Base-by-base conservation (phyloP, 441 rosid genomes). In the Pelargonium citronellum region DNA sequence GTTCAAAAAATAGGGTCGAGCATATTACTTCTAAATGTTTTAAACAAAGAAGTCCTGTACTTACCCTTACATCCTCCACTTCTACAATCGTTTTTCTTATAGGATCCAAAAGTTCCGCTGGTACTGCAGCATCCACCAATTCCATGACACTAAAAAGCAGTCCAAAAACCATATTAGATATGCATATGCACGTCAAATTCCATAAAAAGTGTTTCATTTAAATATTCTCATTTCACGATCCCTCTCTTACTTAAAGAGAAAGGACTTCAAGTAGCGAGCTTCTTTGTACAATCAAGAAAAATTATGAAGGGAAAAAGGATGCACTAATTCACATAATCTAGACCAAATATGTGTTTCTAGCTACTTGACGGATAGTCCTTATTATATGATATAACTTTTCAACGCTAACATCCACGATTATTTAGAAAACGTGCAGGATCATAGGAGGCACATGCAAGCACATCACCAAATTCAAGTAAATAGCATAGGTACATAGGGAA, bases 41-140 rank as follows among this genome's bases (percentile, higher is more conserved):
- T 46, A 61, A 37, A 47, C 7, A 44, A 64, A 3, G 73, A 74
- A 55, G 39, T 57, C 22, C 41, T 39, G 34, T 53, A 46, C 72
- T 34, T 78, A 89, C 97, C 92, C 87, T 86, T 72, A 90, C 97
- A 71, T 91, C 99, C 71, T 91, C 85, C 65, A 89, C 96, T 77
- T 82, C 82, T 68, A 87, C 82, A 77, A 94, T 90, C 65, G 91
- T 89, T 76, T 84, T 83, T 72, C 72, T 86, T 60, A 90, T 77
- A 58, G 93, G 92, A 72, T 85, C 85, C 87, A 94, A 78, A 49
- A 85, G 81, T 73, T 91, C 86, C 39, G 78, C 77, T 10, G 96
- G 97, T 64, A 90, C 78, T 73, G 97, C 97, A 77, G 99, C 96
- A 87, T 91, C 99, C 76, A 90, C 99, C 82, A 94, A 80, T 80